Conservation (phyloP, 139 green algal species). For the Picochlorum sp. region DNA sequence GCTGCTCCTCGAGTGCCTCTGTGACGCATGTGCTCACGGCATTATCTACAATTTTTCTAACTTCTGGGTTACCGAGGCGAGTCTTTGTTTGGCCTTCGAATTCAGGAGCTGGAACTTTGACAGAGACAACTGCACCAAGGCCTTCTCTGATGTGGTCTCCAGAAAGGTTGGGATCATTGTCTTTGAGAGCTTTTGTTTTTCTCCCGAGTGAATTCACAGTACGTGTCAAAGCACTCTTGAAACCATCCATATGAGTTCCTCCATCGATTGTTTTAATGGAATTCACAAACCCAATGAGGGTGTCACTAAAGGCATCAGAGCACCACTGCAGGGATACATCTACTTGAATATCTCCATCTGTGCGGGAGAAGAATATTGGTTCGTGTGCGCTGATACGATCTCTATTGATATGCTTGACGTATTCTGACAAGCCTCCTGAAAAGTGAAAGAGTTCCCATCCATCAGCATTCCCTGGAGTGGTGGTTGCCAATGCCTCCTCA, state of each 20-base stretch:
- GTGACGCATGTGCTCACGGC: conserved; percentile 35
- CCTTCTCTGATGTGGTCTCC: conserved; percentile 90
- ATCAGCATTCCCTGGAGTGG: conserved; percentile 4
- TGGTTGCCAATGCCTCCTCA: background rate
- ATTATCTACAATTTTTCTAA: conserved; percentile 69
- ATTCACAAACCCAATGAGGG: conserved; percentile 91
- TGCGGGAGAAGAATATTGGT: conserved; percentile 48
- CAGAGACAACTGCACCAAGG: conserved; percentile 57
- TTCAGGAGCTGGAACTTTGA: conserved; percentile 85
- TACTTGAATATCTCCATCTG: conserved; percentile 60
- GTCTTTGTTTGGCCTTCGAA: conserved; percentile 99
- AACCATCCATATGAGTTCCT: conserved; percentile 91
- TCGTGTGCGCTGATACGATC: conserved; percentile 60
- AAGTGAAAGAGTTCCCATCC: conserved; percentile 63
- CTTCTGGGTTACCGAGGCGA: conserved; percentile 88
- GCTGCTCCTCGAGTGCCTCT: conserved; percentile 53
- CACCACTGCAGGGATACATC: conserved; percentile 84
- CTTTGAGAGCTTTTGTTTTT: conserved; percentile 70
- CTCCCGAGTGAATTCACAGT: conserved; percentile 66
- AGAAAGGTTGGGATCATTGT: conserved; percentile 62
- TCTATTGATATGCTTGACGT: conserved; percentile 68
- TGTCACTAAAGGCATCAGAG: conserved; percentile 68
- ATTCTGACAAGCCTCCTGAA: conserved; percentile 70
- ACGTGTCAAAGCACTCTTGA: conserved; percentile 71
- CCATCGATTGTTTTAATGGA: conserved; percentile 91